These are phyloP conservation scores for Ophiocordyceps camponoti-rufipedis DNA, from an alignment of 2,329 filamentous ascomycete genomes.

Conservation along the genomic window DNA sequence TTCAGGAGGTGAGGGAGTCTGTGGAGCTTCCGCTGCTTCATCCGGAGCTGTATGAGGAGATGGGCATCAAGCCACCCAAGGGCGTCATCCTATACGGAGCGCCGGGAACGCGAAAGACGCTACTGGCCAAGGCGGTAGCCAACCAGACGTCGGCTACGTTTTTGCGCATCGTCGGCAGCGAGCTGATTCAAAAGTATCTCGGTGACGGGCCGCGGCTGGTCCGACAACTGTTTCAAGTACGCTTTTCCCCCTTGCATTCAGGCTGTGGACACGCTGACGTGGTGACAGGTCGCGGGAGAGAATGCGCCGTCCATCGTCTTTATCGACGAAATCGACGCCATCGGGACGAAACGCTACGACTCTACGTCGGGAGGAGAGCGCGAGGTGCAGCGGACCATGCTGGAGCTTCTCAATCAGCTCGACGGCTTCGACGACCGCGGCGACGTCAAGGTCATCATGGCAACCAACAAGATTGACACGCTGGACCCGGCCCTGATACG, in stretches of 20 bases:
- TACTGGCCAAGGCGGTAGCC: conserved; percentile 90
- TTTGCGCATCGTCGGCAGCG: conserved; percentile 88
- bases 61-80: conserved; percentile 99
- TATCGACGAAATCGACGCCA: conserved; percentile 97
- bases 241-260: conserved; percentile 3
- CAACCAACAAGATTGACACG: conserved; percentile 98
- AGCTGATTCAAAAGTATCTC: conserved; percentile 96
- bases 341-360: conserved; percentile 97
- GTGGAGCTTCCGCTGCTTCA: conserved; percentile 90
- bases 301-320: conserved; percentile 96
- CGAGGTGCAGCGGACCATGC: conserved; percentile 95
- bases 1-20: conserved; percentile 93
- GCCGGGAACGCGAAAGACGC: conserved; percentile 89
- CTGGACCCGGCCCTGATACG: conserved; percentile 91
- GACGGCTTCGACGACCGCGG: conserved; percentile 97
- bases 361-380: conserved; percentile 92
- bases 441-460: conserved; percentile 99
- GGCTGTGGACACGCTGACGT: conserved; percentile 3
- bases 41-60: conserved; percentile 96
- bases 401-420: conserved; percentile 93
- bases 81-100: conserved; percentile 97
- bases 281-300: conserved; percentile 65
- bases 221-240: conserved; percentile 79
- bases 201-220: conserved; percentile 90
- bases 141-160: conserved; percentile 99